Conservation (phyloP, 345 rosid genomes). For the Psidium friedrichsthalianum region DNA sequence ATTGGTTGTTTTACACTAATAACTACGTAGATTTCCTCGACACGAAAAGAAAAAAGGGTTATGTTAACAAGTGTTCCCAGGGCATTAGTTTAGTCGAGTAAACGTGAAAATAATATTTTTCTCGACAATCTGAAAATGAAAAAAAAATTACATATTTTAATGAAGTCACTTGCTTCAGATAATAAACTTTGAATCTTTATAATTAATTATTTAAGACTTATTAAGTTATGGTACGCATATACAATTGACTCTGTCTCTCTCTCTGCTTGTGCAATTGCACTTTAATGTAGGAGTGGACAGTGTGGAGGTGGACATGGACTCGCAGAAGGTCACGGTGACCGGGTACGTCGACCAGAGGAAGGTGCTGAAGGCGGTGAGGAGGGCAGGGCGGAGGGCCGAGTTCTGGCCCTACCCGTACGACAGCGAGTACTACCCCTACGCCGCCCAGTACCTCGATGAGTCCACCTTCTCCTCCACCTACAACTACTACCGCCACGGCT, state of each 20-base stretch:
- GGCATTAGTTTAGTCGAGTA: not conserved
- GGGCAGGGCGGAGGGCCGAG: slow-evolving; percentile 69
- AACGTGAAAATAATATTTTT: not conserved
- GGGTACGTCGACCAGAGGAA: slow-evolving; percentile 59
- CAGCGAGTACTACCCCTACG: slow-evolving; percentile 56
- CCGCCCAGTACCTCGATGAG: slow-evolving; percentile 39
- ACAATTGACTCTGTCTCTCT: not conserved
- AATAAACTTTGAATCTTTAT: not conserved
- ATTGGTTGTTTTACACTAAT: not conserved
- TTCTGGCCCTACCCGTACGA: slow-evolving; percentile 84
- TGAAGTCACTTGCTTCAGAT: not conserved
- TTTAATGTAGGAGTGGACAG: slow-evolving; percentile 56
- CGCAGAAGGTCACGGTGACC: slow-evolving; percentile 71
- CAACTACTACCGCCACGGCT: slow-evolving; percentile 43
- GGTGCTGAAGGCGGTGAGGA: slow-evolving; percentile 54
- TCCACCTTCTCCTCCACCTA: slow-evolving; percentile 37
- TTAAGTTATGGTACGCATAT: not conserved
- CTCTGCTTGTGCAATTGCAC: not conserved
- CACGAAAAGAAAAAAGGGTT: not conserved
- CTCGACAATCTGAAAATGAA: not conserved
- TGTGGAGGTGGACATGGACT: slow-evolving; percentile 59
- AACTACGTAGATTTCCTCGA: not conserved
- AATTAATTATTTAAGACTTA: not conserved
- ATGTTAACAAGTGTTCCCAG: not conserved
- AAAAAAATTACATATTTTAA: not conserved